A percentile compares a stretch with the other conserved stretches of the same genome.
phyloP scores from a whole-genome alignment of 2,329 filamentous ascomycete genomes.

The Aspergillus latus region DNA sequence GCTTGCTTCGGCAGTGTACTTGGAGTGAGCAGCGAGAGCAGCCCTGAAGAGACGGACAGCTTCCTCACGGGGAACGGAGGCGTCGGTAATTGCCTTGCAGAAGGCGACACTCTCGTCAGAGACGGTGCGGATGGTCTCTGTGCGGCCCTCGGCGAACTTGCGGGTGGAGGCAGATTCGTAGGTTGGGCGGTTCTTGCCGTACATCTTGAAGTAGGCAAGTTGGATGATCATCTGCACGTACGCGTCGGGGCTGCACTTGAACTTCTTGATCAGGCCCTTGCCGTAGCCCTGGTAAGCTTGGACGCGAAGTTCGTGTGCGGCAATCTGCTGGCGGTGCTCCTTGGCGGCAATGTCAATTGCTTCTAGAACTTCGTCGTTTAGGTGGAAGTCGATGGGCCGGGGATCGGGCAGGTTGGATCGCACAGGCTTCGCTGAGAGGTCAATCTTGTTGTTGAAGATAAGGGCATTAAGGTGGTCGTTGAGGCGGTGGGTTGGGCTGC shows the following conservation, averaged over 20 bases:
- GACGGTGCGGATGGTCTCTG: constrained; percentile 90
- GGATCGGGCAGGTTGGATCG: constrained; percentile 85
- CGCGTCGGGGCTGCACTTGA: constrained; percentile 95
- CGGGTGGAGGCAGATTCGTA: constrained; percentile 96
- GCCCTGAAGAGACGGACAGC: constrained; percentile 75
- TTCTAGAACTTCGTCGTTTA: constrained; percentile 69
- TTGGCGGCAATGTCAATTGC: constrained; percentile 76
- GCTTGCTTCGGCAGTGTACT: constrained; percentile 85
- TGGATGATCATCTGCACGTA: constrained; percentile 99
- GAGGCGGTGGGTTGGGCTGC: constrained; percentile 90
- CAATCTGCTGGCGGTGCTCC: constrained; percentile 80
- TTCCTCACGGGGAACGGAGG: constrained; percentile 61
- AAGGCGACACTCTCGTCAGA: constrained; percentile 90
- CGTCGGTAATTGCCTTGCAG: constrained; percentile 81
- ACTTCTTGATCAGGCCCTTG: constrained; percentile 98
- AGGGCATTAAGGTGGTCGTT: constrained; percentile 92
- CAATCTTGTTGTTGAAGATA: constrained; percentile 92
- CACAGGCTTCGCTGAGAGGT: constrained; percentile 74
- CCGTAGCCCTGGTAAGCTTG: constrained; percentile 97
- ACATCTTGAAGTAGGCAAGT: constrained; percentile 98
- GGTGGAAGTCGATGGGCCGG: constrained; percentile 70
- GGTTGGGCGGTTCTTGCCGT: constrained; percentile 93
- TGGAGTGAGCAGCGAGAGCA: constrained; percentile 76
- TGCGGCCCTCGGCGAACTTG: constrained; percentile 93
- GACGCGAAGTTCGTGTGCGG: constrained; percentile 83